Evolutionary conservation across 164 flowering plant species (phyloP), one percentile per base, ranked within the genome.

Genomic region (Protea cynaroides): DNA sequence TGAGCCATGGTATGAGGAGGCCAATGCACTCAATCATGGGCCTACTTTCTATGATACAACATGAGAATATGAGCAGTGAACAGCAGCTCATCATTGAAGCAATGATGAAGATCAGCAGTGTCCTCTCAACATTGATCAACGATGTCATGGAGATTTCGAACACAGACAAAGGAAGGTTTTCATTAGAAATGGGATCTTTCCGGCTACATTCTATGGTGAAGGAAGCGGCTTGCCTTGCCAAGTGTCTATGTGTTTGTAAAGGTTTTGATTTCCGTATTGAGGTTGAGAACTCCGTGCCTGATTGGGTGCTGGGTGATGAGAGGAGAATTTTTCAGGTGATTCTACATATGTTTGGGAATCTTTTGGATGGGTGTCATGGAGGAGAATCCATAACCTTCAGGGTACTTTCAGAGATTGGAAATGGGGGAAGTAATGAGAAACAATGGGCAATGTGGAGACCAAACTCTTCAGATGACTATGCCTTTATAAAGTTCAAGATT

Each of bases 21-120:
- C 99, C 99, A 6, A 88, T 91, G 96, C 91, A 91, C 78, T 86
- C 96, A 1, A 75, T 94, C 57, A 74, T 82, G n/a, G 99, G 99
- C 12, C 69, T 94, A 75, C 83, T 94, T 56, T 91, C 97, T 0
- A 51, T 89, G 66, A 56, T 91, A 66, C 86, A 83, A 67, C 86
- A 78, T 68, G 92, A 81, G 46, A 78, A 78, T 59, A 56, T 88
- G 74, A 75, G 65, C 15, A 23, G 43, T 8, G 89, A 85, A 18
- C 96, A 86, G 58, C 63, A 60, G 64, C 63, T 86, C 9, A 75
- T 88, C 57, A 78, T 91, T 36, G 86, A 88, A 63, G 47, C 95
- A 7, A 80, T 91, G 95, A 70, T 73, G 69, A 87, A 83, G 73
- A 85, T 89, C 1, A 76, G 89, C 64, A 74, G 63, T 60, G 97